A percentile compares a stretch with the other conserved stretches of the same genome.
phyloP scores from a whole-genome alignment of 331 rosid genomes.

The Quercus lobata region DNA sequence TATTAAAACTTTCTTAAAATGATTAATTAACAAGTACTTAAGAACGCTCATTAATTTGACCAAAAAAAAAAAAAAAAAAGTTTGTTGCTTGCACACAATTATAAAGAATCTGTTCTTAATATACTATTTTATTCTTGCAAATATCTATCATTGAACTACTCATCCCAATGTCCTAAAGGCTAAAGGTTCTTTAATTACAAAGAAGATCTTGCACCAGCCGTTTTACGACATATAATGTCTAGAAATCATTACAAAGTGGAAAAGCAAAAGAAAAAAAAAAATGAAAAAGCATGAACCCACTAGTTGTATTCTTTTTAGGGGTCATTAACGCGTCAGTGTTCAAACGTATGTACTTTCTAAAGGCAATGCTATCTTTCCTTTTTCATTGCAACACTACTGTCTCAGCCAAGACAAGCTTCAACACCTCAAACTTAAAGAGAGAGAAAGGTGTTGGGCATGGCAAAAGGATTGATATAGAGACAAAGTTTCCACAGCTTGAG shows the following conservation, averaged over 20 bases:
- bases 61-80: neutral
- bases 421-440: constrained; percentile 13
- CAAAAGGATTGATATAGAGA: constrained; percentile 25
- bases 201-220: constrained; percentile 25
- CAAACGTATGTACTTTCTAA: constrained; percentile 16
- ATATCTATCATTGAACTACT: constrained; percentile 6
- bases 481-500: constrained; percentile 39
- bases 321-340: constrained; percentile 17
- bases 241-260: constrained; percentile 16
- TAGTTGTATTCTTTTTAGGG: constrained; percentile 39
- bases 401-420: constrained; percentile 9
- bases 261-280: neutral
- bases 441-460: neutral
- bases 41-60: rapidly evolving
- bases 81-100: neutral
- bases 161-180: constrained; percentile 18
- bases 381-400: constrained; percentile 17
- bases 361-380: constrained; percentile 16
- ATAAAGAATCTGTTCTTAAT: neutral
- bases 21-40: rapidly evolving
- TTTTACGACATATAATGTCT: constrained; percentile 18
- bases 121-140: neutral
- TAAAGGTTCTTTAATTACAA: constrained; percentile 19
- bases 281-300: constrained; percentile 10
- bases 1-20: no score